Conservation (phyloP, 2,329 filamentous ascomycete genomes). For the Ascochyta viciae-villosae region DNA sequence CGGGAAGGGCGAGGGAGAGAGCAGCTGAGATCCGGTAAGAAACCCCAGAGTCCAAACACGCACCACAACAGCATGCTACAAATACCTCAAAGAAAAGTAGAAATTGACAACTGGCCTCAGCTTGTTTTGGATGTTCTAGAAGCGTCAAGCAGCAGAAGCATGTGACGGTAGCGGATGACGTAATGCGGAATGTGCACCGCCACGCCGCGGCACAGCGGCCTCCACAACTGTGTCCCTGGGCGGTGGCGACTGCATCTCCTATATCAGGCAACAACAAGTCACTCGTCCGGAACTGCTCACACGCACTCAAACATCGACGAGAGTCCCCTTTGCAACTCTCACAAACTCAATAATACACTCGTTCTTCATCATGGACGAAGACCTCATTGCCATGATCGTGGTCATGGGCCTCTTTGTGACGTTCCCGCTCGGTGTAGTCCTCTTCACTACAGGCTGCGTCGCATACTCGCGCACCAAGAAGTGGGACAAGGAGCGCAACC, state of each 20-base stretch:
- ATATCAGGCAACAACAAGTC: constrained; percentile 17
- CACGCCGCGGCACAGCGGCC: constrained; percentile 4
- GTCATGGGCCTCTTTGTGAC: constrained; percentile 35
- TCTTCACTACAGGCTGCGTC: constrained; percentile 32
- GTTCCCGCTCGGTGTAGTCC: constrained; percentile 32
- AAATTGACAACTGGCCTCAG: background rate
- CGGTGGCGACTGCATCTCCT: constrained; percentile 17
- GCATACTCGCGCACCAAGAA: constrained; percentile 42
- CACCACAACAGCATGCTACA: background rate
- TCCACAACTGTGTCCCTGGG: constrained; percentile 18
- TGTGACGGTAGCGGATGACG: constrained; percentile 12
- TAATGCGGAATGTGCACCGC: constrained; percentile 16
- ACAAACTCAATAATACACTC: background rate
- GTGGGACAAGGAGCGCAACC: constrained; percentile 41
- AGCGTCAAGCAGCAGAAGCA: background rate
- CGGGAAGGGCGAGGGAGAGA: background rate
- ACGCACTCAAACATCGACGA: background rate
- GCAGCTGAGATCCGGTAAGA: background rate
- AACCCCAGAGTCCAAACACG: background rate
- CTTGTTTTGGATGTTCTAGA: constrained; percentile 2
- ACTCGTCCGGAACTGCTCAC: background rate
- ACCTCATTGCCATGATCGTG: constrained; percentile 33
- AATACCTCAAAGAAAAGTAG: background rate
- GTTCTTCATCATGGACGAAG: constrained; percentile 36
- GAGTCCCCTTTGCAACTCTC: background rate